Evolutionary conservation across 495 filamentous ascomycete species (phyloP).

Genomic region (Penicillium robsamsonii): DNA sequence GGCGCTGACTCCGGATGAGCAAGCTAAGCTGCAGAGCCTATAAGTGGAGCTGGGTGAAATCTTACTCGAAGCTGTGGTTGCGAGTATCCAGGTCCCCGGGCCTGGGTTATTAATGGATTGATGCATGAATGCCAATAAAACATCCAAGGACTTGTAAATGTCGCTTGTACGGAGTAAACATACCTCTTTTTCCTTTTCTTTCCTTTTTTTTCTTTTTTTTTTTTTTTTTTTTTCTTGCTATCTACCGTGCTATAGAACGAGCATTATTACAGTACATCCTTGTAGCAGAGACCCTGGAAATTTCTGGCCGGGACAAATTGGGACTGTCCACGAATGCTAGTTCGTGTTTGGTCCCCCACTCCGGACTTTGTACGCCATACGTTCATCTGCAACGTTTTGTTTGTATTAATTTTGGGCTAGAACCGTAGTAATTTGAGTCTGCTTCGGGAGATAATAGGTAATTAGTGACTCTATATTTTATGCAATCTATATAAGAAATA

Average conservation of each 20-base stretch:
- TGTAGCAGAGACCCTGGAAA: not conserved
- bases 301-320: not conserved
- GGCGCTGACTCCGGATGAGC: conserved; percentile 68
- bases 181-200: not conserved
- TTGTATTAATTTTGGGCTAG: not conserved
- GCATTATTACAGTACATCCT: not conserved
- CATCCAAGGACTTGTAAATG: not conserved
- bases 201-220: not conserved
- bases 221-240: not conserved
- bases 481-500: not conserved
- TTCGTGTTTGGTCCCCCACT: not conserved
- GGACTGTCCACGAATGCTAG: not conserved
- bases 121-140: conserved; percentile 5
- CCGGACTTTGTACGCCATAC: not conserved
- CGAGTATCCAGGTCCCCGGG: not conserved
- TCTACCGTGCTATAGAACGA: not conserved
- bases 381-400: not conserved
- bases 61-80: not conserved
- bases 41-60: conserved; percentile 13
- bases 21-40: conserved; percentile 60
- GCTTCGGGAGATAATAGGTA: not conserved
- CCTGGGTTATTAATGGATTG: conserved; percentile 6
- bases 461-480: not conserved
- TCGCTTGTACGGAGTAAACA: not conserved
- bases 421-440: not conserved